Evolutionary conservation across 257 asterid genomes (phyloP), one percentile per base, ranked within the genome.

Genomic region (Salvia hispanica): DNA sequence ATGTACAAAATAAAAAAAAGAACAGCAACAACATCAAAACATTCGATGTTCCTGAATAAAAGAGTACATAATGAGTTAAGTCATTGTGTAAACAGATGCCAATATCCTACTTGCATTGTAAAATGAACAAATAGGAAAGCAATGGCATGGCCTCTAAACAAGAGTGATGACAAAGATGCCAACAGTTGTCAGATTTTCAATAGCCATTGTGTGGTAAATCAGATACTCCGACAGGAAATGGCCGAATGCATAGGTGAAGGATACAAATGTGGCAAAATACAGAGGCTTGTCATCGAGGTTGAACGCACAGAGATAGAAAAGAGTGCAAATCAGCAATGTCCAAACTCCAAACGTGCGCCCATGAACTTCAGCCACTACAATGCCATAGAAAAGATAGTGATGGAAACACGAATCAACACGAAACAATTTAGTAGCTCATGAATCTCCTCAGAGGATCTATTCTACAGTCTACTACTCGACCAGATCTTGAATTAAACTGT

Each of bases 291-390:
- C 88, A 7, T 92, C 92, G 34, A 92, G 95, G 81, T 92, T 85
- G 75, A 83, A 81, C 12, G 98, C 98, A 50, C 96, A 88, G 25
- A 92, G 96, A 74, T 72, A 80, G 83, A 94, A 90, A 62, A 90
- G 96, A 2, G 97, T 92, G 84, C 97, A 88, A n/a, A 96, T 90
- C 82, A 92, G 77, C 60, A 92, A 77, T 44, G 96, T 92, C 98
- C 98, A 92, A 76, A 90, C 85, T 72, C 97, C 96, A 78, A 92
- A 90, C 61, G 98, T 92, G 67, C 98, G 87, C 52, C 98, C 98
- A 73, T 92, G 98, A 77, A 90, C 83, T 76, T 92, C 96, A 66
- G 82, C 80, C 97, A 92, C 98, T 92, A 70, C 84, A 81, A 68
- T 16, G 55, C 43, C 52, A 57, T 10, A 65, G 2, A 71, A 15